Evolutionary conservation across 306 rosid genomes (phyloP).

Genomic region (Fragaria nilgerrensis): DNA sequence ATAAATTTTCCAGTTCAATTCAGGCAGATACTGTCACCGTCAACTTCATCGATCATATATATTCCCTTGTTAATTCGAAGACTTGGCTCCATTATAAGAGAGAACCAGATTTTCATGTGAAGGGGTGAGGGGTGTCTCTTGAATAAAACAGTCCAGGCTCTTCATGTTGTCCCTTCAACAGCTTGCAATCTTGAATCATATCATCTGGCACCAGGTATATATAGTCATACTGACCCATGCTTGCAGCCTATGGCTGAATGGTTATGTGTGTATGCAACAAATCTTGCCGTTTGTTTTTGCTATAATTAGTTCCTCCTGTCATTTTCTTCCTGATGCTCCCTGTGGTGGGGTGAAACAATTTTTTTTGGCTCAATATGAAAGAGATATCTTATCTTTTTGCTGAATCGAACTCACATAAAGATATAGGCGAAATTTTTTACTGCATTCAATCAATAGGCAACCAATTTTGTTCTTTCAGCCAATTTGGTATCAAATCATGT

Average conservation of each 20-base stretch:
- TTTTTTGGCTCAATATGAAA: not conserved
- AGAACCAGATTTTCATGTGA: not conserved
- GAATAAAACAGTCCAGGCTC: not conserved
- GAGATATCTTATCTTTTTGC: not conserved
- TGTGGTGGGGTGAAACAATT: not conserved
- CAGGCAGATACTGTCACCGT: not conserved
- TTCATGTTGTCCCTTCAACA: not conserved
- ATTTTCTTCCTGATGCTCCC: not conserved
- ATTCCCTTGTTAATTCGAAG: not conserved
- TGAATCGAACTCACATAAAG: no score
- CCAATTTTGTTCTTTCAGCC: not conserved
- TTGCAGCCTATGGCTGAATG: not conserved
- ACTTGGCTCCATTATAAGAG: not conserved
- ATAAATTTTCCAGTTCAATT: not conserved
- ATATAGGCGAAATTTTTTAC: no score
- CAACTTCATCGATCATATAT: not conserved
- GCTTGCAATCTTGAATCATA: not conserved
- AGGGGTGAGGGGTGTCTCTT: not conserved
- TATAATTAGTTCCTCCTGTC: not conserved
- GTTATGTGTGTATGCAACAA: not conserved
- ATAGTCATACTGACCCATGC: not conserved
- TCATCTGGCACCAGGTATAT: not conserved
- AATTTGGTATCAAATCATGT: not conserved
- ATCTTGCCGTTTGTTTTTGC: constrained; percentile 1
- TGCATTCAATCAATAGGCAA: no score